Evolutionary conservation across 768 basidiomycete species (phyloP), one percentile per base, ranked within the genome.

Genomic region (Trametes coccinea): DNA sequence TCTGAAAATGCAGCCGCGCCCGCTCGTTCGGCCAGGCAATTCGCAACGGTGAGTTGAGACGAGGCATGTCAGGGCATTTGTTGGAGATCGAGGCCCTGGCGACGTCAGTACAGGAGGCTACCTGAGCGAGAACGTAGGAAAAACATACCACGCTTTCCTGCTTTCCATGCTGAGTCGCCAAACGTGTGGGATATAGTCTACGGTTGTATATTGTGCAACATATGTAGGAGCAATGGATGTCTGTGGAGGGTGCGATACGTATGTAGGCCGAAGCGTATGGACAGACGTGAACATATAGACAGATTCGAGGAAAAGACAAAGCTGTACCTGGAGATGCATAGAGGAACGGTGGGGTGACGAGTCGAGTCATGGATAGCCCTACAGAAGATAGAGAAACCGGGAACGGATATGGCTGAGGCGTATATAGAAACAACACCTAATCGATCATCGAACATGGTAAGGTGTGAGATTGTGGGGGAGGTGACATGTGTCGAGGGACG

Each of bases 401-500:
- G 10, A 37, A 11, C 34, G 6, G 53, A 33, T 13, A 22, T 10
- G 33, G 2, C 11, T 29, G 57, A 60, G 55, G 37, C 50, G 53
- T 63, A 60, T 56, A 56, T 52, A 52, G 49, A 27, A 53, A 60
- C 58, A 64, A 59, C 58, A 64, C 45, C 43, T 43, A 56, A 53
- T 60, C 27, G 53, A 41, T 48, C 39, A 56, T 64, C 14, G 14
- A 48, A 53, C 58, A 64, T 56, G 53, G 55, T 58, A 52, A 64
- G 13, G 41, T 43, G 10, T 43, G 34, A 41, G 48, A 39, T 39
- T 41, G 45, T 27, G 52, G 30, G 5, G 33, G 39, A 34, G 29
- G 11, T 33, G 33, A 30, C 14, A 47, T 29, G 8, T 13, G 33
- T 41, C 30, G 22, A 31, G n/a, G 17, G 37, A 39, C 9, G 30